Evolutionary conservation across 2,329 filamentous ascomycete genomes (phyloP), one percentile per base, ranked within the genome.

Genomic region (Diaporthe vexans): DNA sequence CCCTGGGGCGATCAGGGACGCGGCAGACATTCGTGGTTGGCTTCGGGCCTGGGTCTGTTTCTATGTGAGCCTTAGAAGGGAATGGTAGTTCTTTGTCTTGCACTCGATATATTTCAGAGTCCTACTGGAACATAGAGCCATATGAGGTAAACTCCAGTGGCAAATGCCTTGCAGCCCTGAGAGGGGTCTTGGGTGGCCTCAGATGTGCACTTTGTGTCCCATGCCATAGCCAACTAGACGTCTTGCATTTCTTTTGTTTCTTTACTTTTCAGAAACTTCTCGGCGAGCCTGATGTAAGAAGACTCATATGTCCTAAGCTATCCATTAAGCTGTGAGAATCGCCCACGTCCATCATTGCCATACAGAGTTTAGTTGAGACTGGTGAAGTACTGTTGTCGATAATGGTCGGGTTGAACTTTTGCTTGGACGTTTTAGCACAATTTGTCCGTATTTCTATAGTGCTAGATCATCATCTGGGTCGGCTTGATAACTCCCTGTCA

Each of bases 401-500:
- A 33, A 33, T 26, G 17, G 35, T 24, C 33, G n/a, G 35, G 3
- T 5, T 33, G 29, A 33, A 33, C 29, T 33, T 33, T 33, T 7
- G 29, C 17, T 11, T 13, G 21, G 17, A 33, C 33, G 6, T 4
- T 11, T 13, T 11, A n/a, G 6, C 8, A 29, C 13, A 21, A 26
- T 13, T 46, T n/a, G 17, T n/a, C 24, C 29, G 37, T 46, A 3
- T 6, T 21, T 51, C 59, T 65, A 51, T 17, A n/a, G 26, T 24
- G 59, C 40, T 48, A 65, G 33, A 48, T 48, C 17, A 35, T 65
- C 59, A 33, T 65, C 59, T 10, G 17, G 24, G 15, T 65, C 59
- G 24, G 40, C 40, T 33, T 13, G 26, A 15, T 48, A 65, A 19
- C 59, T 43, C 33, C 43, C 58, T 46, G n/a, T 46, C 17, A 46